Percentiles rank a stretch among this genome's conserved stretches.
Conservation (phyloP, 83 land plant genomes). For the Picea mariana region DNA sequence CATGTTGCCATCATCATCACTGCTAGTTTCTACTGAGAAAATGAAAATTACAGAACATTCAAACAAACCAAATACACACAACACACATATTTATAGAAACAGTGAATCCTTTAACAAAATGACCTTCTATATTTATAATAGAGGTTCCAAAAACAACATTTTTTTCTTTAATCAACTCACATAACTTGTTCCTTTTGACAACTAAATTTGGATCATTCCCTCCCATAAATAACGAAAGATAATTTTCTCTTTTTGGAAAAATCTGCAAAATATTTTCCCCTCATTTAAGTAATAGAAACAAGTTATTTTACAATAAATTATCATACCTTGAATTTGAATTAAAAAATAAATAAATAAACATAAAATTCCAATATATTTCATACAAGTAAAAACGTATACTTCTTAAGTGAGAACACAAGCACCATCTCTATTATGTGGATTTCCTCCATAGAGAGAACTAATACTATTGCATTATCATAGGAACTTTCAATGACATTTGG, state of each 20-base stretch:
- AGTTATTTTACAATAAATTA: background rate
- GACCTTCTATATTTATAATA: conserved; percentile 96
- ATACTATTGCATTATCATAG: too few relatives aligned
- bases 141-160: conserved; percentile 85
- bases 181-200: conserved; percentile 66
- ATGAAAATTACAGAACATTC: background rate
- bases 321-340: background rate
- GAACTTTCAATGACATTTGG: too few relatives aligned
- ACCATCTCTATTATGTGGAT: background rate
- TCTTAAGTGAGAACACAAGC: background rate
- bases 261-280: conserved; percentile 58
- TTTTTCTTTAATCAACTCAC: conserved; percentile 83
- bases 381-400: background rate
- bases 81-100: background rate
- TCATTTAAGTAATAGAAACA: background rate
- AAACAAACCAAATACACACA: conserved; percentile 7
- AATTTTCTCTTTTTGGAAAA: conserved; percentile 96
- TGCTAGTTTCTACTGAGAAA: conserved; percentile 83
- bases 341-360: background rate
- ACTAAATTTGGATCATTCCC: conserved; percentile 68
- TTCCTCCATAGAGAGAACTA: too few relatives aligned
- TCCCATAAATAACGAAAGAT: conserved; percentile 87
- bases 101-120: background rate
- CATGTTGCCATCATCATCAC: conserved; percentile 93
- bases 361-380: background rate